These are phyloP conservation scores for Podospora pseudocomata DNA, from an alignment of 495 filamentous ascomycete genomes.

Conservation along the genomic window DNA sequence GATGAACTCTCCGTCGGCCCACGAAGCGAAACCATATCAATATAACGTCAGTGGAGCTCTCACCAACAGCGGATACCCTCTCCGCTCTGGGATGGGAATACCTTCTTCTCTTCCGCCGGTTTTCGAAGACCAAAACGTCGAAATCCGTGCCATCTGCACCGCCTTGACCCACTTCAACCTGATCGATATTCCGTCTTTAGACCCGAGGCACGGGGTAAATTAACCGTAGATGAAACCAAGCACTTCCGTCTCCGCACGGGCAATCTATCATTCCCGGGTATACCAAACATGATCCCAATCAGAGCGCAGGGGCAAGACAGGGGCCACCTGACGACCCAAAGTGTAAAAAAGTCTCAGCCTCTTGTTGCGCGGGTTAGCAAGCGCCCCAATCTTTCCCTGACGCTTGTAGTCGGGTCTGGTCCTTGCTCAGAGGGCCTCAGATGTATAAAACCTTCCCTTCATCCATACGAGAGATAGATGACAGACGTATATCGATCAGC, in stretches of 20 bases:
- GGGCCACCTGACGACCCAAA: neutral
- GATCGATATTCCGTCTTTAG: neutral
- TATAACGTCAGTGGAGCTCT: neutral
- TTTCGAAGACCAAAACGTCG: neutral
- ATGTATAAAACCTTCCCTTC: neutral
- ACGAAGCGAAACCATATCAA: neutral
- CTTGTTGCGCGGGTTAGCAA: neutral
- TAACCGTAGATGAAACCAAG: conserved; percentile 1
- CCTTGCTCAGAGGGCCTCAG: neutral
- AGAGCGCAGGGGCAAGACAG: neutral
- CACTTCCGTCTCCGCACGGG: neutral
- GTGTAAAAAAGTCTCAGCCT: neutral
- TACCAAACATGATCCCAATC: neutral
- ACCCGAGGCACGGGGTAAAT: conserved; percentile 3
- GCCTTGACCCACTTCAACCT: neutral
- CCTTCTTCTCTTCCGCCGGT: neutral
- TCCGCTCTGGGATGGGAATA: neutral
- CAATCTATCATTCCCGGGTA: neutral
- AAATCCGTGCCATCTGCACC: neutral
- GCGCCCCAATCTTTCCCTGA: neutral
- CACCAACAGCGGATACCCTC: neutral
- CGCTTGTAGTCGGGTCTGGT: neutral
- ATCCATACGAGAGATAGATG: conserved; percentile 1
- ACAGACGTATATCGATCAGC: conserved; percentile 1
- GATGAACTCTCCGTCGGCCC: neutral